phyloP scores from a whole-genome alignment of 2,329 filamentous ascomycete genomes.

The Pseudohalonectria lignicola region DNA sequence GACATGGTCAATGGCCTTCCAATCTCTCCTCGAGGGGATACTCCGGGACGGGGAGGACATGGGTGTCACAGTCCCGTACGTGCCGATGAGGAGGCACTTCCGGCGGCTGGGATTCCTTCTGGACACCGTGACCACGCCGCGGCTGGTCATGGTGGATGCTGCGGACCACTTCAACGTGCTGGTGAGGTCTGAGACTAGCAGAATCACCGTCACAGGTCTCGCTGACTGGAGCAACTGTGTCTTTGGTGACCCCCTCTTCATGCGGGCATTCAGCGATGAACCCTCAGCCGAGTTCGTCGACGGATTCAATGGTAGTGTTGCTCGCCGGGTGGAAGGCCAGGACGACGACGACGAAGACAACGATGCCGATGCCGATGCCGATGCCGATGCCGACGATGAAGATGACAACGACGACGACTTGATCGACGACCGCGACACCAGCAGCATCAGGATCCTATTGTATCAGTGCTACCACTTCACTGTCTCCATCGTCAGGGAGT shows the following conservation, averaged over 20 bases:
- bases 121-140: conserved; percentile 37
- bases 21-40: conserved; percentile 41
- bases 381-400: conserved; percentile 9
- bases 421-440: conserved; percentile 16
- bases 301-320: conserved; percentile 30
- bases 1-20: conserved; percentile 47
- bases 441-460: conserved; percentile 35
- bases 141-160: conserved; percentile 43
- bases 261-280: conserved; percentile 33
- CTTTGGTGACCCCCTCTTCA: conserved; percentile 49
- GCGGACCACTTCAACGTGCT: conserved; percentile 38
- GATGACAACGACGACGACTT: conserved; percentile 12
- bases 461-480: conserved; percentile 49
- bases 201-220: conserved; percentile 43
- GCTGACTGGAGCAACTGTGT: conserved; percentile 47
- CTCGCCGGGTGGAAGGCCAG: conserved; percentile 7
- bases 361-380: background rate
- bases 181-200: conserved; percentile 17
- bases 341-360: background rate
- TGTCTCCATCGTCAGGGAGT: conserved; percentile 39
- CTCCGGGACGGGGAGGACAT: conserved; percentile 51
- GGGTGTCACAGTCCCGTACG: conserved; percentile 45
- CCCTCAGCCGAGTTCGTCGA: conserved; percentile 31
- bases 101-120: conserved; percentile 35
- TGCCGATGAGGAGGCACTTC: conserved; percentile 40